Base-by-base conservation (phyloP, 805 yeast species). In the Naumovozyma dairenensis region DNA sequence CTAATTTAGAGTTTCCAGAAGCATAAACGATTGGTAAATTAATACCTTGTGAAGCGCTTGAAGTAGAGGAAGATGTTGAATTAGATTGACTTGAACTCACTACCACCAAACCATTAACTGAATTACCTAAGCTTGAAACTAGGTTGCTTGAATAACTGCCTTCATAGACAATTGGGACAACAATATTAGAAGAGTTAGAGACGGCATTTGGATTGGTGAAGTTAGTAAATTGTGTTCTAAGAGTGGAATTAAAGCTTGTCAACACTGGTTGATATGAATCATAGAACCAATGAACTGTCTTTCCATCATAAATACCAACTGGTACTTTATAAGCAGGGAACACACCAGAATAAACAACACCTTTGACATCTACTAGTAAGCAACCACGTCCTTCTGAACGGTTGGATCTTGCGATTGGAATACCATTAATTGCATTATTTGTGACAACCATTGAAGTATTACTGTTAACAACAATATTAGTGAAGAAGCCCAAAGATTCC, bases 131-230 rank as follows among this genome's bases (percentile, higher is more conserved):
- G 6, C 46, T 31, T 25, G 33, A 31, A 22, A 46, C 26, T 32
- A 49, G 33, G 6, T 31, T 27, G 10, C 34, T 30, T 21, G 51
- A 35, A 34, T 42, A 39, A 32, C 43, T 48, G 13, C 48, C 55
- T 30, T 52, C 51, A 40, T 44, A 44, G 21, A 53, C 38, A 21
- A 54, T 44, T 32, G 58, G 58, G 4, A 55, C 55, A 9, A 39
- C 32, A 7, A 53, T 42, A 14, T 37, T 6, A 1, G 32, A 16
- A 17, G 34, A 10, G 17, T 34, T 20, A 25, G 34, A 7, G 21
- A 25, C 2, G 10, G 38, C 24, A 28, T 38, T 40, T 18, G 41
- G 31, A 24, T 33, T 38, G 6, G 53, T 42, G 40, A 54, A 51
- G 36, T 53, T 51, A 5, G 35, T 14, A 38, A 30, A 47, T 28